These are phyloP conservation scores for Cyamopsis tetragonoloba DNA, from an alignment of 306 rosid genomes.

Conservation along the genomic window DNA sequence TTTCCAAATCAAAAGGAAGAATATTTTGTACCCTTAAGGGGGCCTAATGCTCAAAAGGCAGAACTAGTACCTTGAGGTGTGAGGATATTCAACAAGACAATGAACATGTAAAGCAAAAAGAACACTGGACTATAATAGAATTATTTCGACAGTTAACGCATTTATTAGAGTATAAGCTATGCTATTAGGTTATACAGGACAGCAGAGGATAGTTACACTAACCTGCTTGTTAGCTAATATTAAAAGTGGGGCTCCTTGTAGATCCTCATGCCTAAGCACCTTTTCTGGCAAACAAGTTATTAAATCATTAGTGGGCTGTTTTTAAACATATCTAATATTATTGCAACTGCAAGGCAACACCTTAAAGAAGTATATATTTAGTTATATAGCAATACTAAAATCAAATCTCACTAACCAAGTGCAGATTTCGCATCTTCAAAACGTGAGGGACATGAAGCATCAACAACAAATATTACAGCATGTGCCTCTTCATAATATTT, in stretches of 20 bases:
- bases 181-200: background rate
- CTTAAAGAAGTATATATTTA: background rate
- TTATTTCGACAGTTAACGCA: background rate
- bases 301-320: conserved; percentile 21
- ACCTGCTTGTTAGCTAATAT: conserved; percentile 97
- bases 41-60: background rate
- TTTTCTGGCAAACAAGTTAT: conserved; percentile 64
- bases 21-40: conserved; percentile 1
- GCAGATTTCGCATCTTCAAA: conserved; percentile 98
- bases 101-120: background rate
- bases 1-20: conserved; percentile 1
- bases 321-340: conserved; percentile 5
- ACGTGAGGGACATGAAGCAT: conserved; percentile 79
- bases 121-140: background rate
- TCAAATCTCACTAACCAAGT: conserved; percentile 64
- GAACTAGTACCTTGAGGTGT: background rate
- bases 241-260: conserved; percentile 95
- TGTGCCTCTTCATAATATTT: conserved; percentile 97
- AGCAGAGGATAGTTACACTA: conserved; percentile 18
- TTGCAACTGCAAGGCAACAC: conserved; percentile 12
- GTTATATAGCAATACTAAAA: conserved; percentile 5
- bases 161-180: background rate
- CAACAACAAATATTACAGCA: conserved; percentile 86
- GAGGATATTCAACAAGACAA: background rate
- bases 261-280: conserved; percentile 93